A percentile compares a stretch with the other conserved stretches of the same genome.
These are phyloP conservation scores for Terana coerulea DNA, from an alignment of 768 basidiomycete species.

Conservation along the genomic window DNA sequence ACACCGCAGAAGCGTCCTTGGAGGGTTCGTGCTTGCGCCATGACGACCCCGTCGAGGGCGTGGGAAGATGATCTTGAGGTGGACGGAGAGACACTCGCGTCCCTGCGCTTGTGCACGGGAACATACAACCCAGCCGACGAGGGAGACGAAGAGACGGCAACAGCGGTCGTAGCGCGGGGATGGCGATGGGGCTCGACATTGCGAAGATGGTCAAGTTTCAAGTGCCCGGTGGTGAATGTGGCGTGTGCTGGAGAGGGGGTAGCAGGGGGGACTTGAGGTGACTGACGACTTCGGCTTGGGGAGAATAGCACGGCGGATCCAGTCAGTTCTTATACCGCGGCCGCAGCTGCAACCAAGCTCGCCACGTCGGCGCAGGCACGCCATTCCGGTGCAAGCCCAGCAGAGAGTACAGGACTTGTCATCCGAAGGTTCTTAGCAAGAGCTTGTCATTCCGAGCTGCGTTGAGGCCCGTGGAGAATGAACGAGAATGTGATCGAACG, in stretches of 20 bases:
- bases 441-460: neutral
- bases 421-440: neutral
- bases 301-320: neutral
- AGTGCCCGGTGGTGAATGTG: neutral
- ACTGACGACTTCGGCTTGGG: neutral
- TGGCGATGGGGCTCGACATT: constrained; percentile 23
- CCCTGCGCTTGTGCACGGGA: constrained; percentile 19
- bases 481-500: neutral
- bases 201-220: neutral
- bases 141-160: constrained; percentile 3
- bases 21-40: constrained; percentile 3
- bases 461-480: neutral
- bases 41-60: constrained; percentile 5
- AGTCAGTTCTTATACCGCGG: constrained; percentile 5
- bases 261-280: neutral
- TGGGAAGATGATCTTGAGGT: constrained; percentile 7
- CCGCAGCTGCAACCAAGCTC: neutral
- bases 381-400: neutral
- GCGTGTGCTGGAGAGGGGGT: neutral
- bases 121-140: constrained; percentile 16
- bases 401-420: no score
- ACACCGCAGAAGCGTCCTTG: neutral
- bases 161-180: no score
- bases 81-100: constrained; percentile 12
- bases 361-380: constrained; percentile 2